Base-by-base conservation (phyloP, 495 filamentous ascomycete genomes). In the Xylaria cubensis region DNA sequence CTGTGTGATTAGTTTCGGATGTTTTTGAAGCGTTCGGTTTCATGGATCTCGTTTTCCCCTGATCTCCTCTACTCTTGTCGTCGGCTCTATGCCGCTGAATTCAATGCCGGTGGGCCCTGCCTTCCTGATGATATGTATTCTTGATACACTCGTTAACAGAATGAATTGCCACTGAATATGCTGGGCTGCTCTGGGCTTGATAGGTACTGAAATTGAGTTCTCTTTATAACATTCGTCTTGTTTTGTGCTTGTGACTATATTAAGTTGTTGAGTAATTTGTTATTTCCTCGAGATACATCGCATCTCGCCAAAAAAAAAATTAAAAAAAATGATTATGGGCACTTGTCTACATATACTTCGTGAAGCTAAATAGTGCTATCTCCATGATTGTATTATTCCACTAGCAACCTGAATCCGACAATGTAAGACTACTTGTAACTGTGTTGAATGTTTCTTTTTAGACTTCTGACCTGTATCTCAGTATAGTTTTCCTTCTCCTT, bases 81-180 rank as follows among this genome's bases (percentile, higher is more conserved):
- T 46, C 8, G 51, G 67, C 53, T 48, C 17, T 48, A 36, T 1
- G 55, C n/a, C 39, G 36, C 8, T 44, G 6, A 41, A 32, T 61
- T 61, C 58, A 19, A 46, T 62, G 42, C 53, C 26, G 12, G 39
- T 61, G 53, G 55, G 34, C 53, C 17, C 29, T 39, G 62, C 29
- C 63, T 53, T 59, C 26, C 70, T 51, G 61, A 61, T 59, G 63
- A 42, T 26, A 58, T 72, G 62, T 66, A 67, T 61, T 53, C 15
- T 46, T 64, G 70, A 51, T 50, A 72, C 70, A 39, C 70, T 72
- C 70, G 36, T 72, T 72, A 66, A 72, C 70, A 72, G 62, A 72
- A 72, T 72, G 70, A 59, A 66, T 64, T 50, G 29, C 24, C 5
- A n/a, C 59, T 19, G 44, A 55, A 64, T 34, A 51, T 5, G 69